These are phyloP conservation scores for Seiridium unicorne DNA, from an alignment of 2,329 filamentous ascomycete species.

Conservation along the genomic window DNA sequence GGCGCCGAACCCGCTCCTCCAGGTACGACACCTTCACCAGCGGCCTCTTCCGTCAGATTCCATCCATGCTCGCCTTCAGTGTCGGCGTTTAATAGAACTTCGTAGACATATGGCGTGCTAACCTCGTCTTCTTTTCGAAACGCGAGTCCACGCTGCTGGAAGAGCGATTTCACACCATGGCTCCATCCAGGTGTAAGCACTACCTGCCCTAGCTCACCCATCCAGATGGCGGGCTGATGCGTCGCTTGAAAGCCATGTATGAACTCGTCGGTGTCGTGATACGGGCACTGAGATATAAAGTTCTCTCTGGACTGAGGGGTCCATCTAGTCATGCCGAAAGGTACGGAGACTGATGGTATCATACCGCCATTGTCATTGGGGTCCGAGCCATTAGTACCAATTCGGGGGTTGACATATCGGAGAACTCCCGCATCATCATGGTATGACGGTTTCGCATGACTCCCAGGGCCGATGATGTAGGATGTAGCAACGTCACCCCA, in stretches of 20 bases:
- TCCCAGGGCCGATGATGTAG: background rate
- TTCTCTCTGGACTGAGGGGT: slow-evolving; percentile 47
- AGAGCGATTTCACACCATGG: slow-evolving; percentile 26
- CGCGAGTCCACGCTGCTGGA: slow-evolving; percentile 37
- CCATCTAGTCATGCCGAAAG: slow-evolving; percentile 51
- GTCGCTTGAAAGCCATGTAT: slow-evolving; percentile 49
- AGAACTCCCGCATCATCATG: slow-evolving; percentile 28
- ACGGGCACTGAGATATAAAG: slow-evolving; percentile 47
- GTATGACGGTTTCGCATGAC: slow-evolving; percentile 13
- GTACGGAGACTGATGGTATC: slow-evolving; percentile 35
- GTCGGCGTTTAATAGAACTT: slow-evolving; percentile 38
- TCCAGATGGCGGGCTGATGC: slow-evolving; percentile 52
- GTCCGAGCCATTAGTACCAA: slow-evolving; percentile 29
- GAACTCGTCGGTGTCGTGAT: slow-evolving; percentile 38
- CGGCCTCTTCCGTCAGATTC: slow-evolving; percentile 32
- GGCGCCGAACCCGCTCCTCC: slow-evolving; percentile 37
- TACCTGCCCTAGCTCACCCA: slow-evolving; percentile 46
- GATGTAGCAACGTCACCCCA: background rate
- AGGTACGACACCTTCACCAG: slow-evolving; percentile 31
- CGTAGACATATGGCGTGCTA: slow-evolving; percentile 45
- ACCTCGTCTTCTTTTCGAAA: slow-evolving; percentile 41
- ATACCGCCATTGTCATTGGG: slow-evolving; percentile 33
- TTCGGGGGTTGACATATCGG: slow-evolving; percentile 30
- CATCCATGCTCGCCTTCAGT: slow-evolving; percentile 21
- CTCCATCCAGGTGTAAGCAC: slow-evolving; percentile 39